phyloP scores from a whole-genome alignment of 345 rosid species.

The Hibiscus tridactylites region DNA sequence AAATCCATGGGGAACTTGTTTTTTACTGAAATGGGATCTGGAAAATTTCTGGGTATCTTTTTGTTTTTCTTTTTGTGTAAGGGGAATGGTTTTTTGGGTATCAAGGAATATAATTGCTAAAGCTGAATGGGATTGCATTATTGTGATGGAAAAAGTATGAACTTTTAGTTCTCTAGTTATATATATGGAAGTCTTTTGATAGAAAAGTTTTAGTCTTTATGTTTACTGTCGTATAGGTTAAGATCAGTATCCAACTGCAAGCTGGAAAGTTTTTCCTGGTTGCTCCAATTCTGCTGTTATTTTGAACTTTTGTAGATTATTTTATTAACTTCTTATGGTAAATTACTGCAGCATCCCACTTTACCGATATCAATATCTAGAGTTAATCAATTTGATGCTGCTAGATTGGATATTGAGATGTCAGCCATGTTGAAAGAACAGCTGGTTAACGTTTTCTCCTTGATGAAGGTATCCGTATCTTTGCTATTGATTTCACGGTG shows the following conservation, averaged over 20 bases:
- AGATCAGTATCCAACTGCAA: background rate
- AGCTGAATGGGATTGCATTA: background rate
- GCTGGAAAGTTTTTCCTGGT: background rate
- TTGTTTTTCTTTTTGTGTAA: background rate
- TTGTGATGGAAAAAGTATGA: background rate
- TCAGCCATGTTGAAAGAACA: conserved; percentile 96
- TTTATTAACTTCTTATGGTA: background rate
- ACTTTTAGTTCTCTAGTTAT: background rate
- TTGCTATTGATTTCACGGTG: background rate
- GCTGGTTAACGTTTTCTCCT: conserved; percentile 82
- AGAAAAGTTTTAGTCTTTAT: background rate
- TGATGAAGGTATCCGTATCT: conserved; percentile 59
- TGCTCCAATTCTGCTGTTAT: background rate
- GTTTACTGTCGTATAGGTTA: no score
- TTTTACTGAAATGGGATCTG: background rate
- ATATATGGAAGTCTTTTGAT: background rate
- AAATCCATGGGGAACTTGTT: background rate
- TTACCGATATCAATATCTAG: conserved; percentile 71
- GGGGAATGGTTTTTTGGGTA: background rate
- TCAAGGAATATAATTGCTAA: background rate
- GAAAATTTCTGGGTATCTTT: background rate
- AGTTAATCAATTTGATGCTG: conserved; percentile 97
- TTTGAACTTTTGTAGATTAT: background rate
- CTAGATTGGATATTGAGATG: conserved; percentile 88
- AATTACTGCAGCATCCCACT: conserved; percentile 32